Evolutionary conservation across 228 moss, liverwort and hornwort species (phyloP), one percentile per base, ranked within the genome.

Genomic region (Sphagnum fallax): DNA sequence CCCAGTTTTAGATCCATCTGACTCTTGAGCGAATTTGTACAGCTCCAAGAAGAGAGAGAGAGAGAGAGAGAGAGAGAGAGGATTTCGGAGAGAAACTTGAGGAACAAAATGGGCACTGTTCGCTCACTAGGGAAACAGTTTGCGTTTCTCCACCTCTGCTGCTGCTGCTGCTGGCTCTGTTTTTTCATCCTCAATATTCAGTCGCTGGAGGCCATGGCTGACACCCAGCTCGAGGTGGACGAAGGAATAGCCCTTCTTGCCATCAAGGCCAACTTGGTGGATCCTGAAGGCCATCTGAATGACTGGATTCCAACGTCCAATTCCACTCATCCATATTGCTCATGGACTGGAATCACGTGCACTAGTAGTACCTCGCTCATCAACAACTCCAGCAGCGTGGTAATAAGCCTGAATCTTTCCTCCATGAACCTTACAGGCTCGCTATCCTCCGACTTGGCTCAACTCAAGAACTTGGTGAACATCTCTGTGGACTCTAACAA

Each of bases 401-500:
- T 94, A 10, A 71, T 81, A 61, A 62, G 78, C 69, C 71, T 95
- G 63, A 65, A 78, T 61, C 65, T 95, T 47, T 90, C 95, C 16
- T 68, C 52, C 50, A 70, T 83, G 80, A 87, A 90, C 68, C 85
- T 95, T 52, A 70, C 83, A 0, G 95, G 95, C 8, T 53, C 66
- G 5, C 68, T 95, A 32, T 72, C 83, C 0, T 12, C 55, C 55
- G 84, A 82, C 62, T 71, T 95, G 69, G 88, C 82, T 8, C 79
- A 73, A 7, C 75, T 95, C 64, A 73, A 62, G 47, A 73, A 69
- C 69, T 67, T 95, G 82, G 82, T 79, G 18, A 75, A 74, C 64
- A 68, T 95, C 55, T 85, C 78, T 50, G 76, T 95, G 49, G 85
- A 86, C 69, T 16, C 80, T 69, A 95, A 95, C 81, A 95, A 92